Evolutionary conservation across 78 protist species (phyloP).

Genomic region (Neovahlkampfia damariscottae): DNA sequence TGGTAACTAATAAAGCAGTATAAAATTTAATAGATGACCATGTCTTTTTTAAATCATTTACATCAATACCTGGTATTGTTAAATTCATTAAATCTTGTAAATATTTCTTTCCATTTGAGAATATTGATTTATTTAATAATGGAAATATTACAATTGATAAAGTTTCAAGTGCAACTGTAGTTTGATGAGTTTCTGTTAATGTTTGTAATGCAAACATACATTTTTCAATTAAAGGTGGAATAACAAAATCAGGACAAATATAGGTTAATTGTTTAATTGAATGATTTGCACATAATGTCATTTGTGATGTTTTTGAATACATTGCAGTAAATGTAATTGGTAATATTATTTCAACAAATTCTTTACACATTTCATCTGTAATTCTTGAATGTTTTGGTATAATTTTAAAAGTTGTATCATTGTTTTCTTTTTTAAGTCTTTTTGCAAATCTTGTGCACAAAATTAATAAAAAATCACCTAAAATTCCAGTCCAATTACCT

Average conservation of each 20-base stretch:
- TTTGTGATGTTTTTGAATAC: not conserved
- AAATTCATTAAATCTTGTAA: not conserved
- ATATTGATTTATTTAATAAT: not conserved
- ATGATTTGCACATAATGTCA: not conserved
- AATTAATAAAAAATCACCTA: not conserved
- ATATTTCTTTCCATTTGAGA: not conserved
- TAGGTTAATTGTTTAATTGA: not conserved
- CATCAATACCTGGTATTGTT: slow-evolving; percentile 10
- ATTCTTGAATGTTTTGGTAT: not conserved
- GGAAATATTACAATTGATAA: not conserved
- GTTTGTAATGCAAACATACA: not conserved
- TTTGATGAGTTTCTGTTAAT: not conserved
- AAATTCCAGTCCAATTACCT: not conserved
- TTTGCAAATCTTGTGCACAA: not conserved
- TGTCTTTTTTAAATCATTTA: not conserved
- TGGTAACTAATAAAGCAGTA: not conserved
- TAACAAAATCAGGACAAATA: not conserved
- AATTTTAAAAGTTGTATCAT: not conserved
- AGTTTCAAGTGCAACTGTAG: not conserved
- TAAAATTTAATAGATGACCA: not conserved
- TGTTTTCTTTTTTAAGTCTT: not conserved
- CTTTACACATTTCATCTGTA: not conserved
- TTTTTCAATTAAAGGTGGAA: not conserved
- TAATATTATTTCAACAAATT: not conserved
- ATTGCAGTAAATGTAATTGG: not conserved